These are phyloP conservation scores for Chamaecyparis obtusa DNA, from an alignment of 75 land plant species.

Conservation along the genomic window DNA sequence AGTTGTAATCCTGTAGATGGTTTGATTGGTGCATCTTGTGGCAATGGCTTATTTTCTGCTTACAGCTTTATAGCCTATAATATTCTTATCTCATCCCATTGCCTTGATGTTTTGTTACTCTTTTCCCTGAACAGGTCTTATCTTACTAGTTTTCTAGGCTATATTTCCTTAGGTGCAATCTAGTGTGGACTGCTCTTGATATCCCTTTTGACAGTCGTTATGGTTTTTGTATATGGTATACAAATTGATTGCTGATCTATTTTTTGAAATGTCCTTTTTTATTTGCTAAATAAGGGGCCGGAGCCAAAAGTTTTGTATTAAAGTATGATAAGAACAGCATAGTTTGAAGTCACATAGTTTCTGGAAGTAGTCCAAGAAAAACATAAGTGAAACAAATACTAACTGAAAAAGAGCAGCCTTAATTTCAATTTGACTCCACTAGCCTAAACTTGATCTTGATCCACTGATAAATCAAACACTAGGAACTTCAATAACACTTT, in stretches of 20 bases:
- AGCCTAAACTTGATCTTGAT: too few relatives aligned
- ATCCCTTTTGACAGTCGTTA: not conserved
- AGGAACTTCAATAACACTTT: too few relatives aligned
- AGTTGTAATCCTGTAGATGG: not conserved
- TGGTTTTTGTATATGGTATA: not conserved
- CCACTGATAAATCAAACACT: too few relatives aligned
- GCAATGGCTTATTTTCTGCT: not conserved
- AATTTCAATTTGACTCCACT: too few relatives aligned
- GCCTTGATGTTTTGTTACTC: not conserved
- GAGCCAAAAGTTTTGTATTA: too few relatives aligned
- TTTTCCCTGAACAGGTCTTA: not conserved
- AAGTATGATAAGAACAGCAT: too few relatives aligned
- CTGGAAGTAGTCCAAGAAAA: too few relatives aligned
- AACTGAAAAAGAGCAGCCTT: too few relatives aligned
- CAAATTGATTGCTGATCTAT: not conserved
- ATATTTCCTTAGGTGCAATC: not conserved
- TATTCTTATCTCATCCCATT: not conserved
- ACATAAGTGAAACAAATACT: too few relatives aligned
- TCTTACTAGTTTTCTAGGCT: not conserved
- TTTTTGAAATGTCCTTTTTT: not conserved
- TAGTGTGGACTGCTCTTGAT: not conserved
- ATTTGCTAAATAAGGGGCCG: too few relatives aligned
- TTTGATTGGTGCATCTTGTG: not conserved
- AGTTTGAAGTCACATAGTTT: too few relatives aligned
- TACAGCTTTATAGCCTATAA: not conserved